These are phyloP conservation scores for Malassezia furfur DNA, from an alignment of 1,284 basidiomycete species.

Conservation along the genomic window DNA sequence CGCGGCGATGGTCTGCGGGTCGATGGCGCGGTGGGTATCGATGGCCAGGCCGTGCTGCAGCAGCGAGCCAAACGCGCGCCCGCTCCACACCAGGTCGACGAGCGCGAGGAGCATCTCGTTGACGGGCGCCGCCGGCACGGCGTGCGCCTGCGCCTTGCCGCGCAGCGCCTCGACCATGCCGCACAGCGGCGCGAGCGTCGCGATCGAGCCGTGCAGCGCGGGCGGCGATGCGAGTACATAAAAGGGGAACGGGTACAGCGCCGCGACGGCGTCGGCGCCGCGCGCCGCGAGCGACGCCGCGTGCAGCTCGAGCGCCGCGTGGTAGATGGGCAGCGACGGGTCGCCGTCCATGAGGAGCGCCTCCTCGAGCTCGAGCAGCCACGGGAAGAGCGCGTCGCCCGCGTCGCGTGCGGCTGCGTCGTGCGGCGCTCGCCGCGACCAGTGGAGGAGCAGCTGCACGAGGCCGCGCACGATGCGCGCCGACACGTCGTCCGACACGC, in stretches of 20 bases:
- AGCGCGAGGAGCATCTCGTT: slow-evolving; percentile 13
- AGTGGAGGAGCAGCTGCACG: not conserved
- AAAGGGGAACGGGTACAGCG: slow-evolving; percentile 14
- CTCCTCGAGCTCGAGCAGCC: slow-evolving; percentile 12
- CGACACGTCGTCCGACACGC: slow-evolving; percentile 13
- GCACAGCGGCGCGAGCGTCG: slow-evolving; percentile 7
- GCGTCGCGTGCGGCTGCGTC: not conserved
- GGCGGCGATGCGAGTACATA: slow-evolving; percentile 7
- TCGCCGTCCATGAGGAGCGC: slow-evolving; percentile 12
- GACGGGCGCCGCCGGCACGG: not conserved
- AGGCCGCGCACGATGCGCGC: slow-evolving; percentile 4
- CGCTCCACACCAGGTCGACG: slow-evolving; percentile 17
- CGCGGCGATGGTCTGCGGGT: slow-evolving; percentile 2
- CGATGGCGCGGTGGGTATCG: slow-evolving; percentile 8
- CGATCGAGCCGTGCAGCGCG: slow-evolving; percentile 7
- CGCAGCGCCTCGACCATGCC: slow-evolving; percentile 7
- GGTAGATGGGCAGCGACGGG: slow-evolving; percentile 10
- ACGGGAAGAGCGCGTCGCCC: not conserved
- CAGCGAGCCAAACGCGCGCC: slow-evolving; percentile 11
- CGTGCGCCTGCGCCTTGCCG: not conserved
- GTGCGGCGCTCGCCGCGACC: not conserved
- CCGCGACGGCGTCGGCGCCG: not conserved
- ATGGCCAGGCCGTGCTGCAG: slow-evolving; percentile 11
- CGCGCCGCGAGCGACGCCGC: not conserved
- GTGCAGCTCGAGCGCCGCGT: slow-evolving; percentile 5